Evolutionary conservation across 2,329 filamentous ascomycete species (phyloP).

Genomic region (Stagonosporopsis chrysanthemi): DNA sequence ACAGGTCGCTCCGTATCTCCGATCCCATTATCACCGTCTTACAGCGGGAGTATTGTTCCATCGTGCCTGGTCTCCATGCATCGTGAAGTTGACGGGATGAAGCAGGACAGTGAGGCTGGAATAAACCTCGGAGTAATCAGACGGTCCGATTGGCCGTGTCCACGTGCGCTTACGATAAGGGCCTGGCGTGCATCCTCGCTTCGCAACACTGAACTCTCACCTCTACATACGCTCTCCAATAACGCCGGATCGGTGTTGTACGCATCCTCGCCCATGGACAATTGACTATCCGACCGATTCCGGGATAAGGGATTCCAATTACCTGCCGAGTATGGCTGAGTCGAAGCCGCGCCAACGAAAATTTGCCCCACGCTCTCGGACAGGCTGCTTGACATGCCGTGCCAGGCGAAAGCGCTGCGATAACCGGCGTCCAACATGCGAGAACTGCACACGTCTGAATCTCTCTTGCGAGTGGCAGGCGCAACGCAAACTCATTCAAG

Average conservation of each 20-base stretch:
- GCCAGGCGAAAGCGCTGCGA: slow-evolving; percentile 47
- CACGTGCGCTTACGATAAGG: slow-evolving; percentile 19
- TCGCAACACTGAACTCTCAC: slow-evolving; percentile 13
- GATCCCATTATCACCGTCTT: slow-evolving; percentile 1
- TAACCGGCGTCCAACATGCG: slow-evolving; percentile 43
- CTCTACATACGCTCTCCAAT: slow-evolving; percentile 13
- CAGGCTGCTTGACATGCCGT: slow-evolving; percentile 48
- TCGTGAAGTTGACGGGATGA: not conserved
- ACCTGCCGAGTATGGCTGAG: slow-evolving; percentile 41
- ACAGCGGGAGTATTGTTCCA: slow-evolving; percentile 1
- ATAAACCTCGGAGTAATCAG: slow-evolving; percentile 10
- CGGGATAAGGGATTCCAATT: slow-evolving; percentile 13
- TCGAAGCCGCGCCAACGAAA: slow-evolving; percentile 44
- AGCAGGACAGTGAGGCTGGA: slow-evolving; percentile 4
- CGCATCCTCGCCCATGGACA: slow-evolving; percentile 14
- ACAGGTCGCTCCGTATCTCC: slow-evolving; percentile 18
- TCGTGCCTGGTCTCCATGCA: not conserved
- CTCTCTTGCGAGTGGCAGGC: slow-evolving; percentile 47
- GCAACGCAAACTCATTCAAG: slow-evolving; percentile 35
- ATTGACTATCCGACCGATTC: slow-evolving; percentile 20
- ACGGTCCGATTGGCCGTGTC: slow-evolving; percentile 15
- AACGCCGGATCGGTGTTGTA: slow-evolving; percentile 10
- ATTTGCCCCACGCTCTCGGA: slow-evolving; percentile 47
- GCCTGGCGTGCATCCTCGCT: slow-evolving; percentile 14
- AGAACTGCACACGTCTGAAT: slow-evolving; percentile 47